Conservation (phyloP, 139 green algal genomes). For the Pleodorina starrii region DNA sequence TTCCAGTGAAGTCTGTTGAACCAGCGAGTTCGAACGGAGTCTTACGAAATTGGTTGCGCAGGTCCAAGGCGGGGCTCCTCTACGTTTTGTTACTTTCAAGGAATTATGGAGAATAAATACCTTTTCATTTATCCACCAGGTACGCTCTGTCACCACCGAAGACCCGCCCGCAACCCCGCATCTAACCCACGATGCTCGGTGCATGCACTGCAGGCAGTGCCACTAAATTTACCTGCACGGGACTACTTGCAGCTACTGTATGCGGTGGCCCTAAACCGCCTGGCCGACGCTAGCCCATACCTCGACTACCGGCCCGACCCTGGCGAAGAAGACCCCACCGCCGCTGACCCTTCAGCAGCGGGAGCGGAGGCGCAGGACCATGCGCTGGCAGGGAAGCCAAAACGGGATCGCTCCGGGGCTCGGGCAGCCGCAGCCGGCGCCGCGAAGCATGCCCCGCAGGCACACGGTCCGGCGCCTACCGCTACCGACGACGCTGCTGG, state of each 20-base stretch:
- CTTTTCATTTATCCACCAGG: constrained; percentile 42
- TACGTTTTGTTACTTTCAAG: constrained; percentile 4
- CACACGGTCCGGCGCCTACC: not conserved
- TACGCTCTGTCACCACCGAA: not conserved
- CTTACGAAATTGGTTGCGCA: constrained; percentile 1
- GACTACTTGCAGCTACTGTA: constrained; percentile 51
- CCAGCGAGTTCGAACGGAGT: too few species aligned
- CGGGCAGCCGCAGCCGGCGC: too few species aligned
- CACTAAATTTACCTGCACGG: constrained; percentile 15
- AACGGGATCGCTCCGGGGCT: too few species aligned
- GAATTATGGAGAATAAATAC: constrained; percentile 12
- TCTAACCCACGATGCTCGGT: not conserved
- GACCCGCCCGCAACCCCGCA: too few species aligned
- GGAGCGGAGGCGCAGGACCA: not conserved
- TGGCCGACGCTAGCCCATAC: constrained; percentile 45
- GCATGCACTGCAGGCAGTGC: constrained; percentile 16
- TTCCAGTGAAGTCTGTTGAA: too few species aligned
- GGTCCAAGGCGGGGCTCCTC: not conserved
- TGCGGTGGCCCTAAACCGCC: constrained; percentile 14
- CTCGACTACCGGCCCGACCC: not conserved
- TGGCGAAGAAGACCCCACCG: not conserved
- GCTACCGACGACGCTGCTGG: not conserved
- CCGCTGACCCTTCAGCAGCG: not conserved
- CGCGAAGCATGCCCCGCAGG: not conserved
- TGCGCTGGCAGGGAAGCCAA: not conserved